Evolutionary conservation across 2,329 filamentous ascomycete genomes (phyloP).

Genomic region (Tolypocladium amazonense): DNA sequence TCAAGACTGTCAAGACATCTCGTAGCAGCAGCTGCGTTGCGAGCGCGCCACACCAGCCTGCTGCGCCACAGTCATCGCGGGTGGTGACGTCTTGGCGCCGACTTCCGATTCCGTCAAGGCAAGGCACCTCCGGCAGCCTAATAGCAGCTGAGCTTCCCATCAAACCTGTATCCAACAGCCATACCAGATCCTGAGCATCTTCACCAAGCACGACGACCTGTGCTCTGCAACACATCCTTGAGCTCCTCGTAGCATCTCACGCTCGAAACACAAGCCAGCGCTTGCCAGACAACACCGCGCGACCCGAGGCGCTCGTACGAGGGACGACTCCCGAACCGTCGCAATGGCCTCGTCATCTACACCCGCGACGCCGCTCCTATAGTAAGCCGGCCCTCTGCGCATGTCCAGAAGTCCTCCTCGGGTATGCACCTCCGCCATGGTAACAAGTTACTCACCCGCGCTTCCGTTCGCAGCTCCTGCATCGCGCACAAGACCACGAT

Average conservation of each 20-base stretch:
- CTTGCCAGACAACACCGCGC: not conserved
- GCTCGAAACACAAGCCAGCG: not conserved
- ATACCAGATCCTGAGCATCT: not conserved
- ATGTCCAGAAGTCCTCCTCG: not conserved
- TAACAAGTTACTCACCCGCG: not conserved
- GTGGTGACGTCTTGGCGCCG: not conserved
- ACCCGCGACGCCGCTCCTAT: slow-evolving; percentile 58
- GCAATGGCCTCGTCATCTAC: slow-evolving; percentile 63
- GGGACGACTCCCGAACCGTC: not conserved
- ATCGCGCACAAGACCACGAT: slow-evolving; percentile 92
- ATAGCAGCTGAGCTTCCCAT: not conserved
- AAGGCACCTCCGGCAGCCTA: too few relatives aligned
- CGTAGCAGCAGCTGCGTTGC: not conserved
- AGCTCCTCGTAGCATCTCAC: not conserved
- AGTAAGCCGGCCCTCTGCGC: slow-evolving; percentile 39
- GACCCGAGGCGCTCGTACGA: not conserved
- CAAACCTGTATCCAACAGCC: not conserved
- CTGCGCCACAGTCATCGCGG: not conserved
- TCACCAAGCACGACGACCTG: not conserved
- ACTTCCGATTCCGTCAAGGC: not conserved
- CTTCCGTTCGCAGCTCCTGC: slow-evolving; percentile 54
- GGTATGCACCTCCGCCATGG: not conserved
- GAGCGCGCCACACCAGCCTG: not conserved
- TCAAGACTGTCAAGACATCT: not conserved
- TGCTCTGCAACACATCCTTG: not conserved